Conservation (phyloP, 805 yeast species). For the Cyberlindnera samutprakarnensis region DNA sequence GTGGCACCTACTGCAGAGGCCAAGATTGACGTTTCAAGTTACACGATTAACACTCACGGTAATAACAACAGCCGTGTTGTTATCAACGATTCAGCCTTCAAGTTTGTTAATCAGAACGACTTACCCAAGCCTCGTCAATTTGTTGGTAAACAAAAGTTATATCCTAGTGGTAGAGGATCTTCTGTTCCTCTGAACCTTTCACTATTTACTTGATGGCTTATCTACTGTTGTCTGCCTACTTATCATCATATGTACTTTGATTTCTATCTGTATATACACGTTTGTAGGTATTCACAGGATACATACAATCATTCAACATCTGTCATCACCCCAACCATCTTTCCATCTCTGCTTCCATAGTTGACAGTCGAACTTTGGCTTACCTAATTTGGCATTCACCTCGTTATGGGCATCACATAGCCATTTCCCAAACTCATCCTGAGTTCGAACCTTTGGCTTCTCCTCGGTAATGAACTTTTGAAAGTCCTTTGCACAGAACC, state of each 20-base stretch:
- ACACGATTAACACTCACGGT: constrained; percentile 22
- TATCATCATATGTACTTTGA: background rate
- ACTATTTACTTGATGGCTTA: constrained; percentile 5
- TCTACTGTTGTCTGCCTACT: too few species aligned
- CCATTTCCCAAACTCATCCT: constrained; percentile 85
- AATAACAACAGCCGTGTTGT: constrained; percentile 27
- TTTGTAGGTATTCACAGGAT: background rate
- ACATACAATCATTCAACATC: constrained; percentile 3
- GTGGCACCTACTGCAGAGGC: constrained; percentile 11
- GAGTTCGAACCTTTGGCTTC: constrained; percentile 49
- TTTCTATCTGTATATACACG: background rate
- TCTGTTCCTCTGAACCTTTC: constrained; percentile 14
- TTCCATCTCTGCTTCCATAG: constrained; percentile 93
- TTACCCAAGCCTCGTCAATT: constrained; percentile 86
- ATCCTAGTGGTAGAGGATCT: constrained; percentile 93
- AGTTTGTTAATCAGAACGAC: constrained; percentile 44
- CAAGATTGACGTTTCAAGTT: constrained; percentile 21
- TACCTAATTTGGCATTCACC: constrained; percentile 83
- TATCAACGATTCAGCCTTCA: constrained; percentile 28
- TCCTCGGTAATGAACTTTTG: constrained; percentile 44
- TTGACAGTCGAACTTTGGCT: constrained; percentile 77
- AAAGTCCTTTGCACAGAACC: constrained; percentile 89
- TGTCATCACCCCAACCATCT: constrained; percentile 71
- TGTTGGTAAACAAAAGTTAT: constrained; percentile 63
- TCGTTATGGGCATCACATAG: constrained; percentile 91